Evolutionary conservation across 2,329 filamentous ascomycete genomes (phyloP), one percentile per base, ranked within the genome.

Genomic region (Ophiosphaerella narmari): DNA sequence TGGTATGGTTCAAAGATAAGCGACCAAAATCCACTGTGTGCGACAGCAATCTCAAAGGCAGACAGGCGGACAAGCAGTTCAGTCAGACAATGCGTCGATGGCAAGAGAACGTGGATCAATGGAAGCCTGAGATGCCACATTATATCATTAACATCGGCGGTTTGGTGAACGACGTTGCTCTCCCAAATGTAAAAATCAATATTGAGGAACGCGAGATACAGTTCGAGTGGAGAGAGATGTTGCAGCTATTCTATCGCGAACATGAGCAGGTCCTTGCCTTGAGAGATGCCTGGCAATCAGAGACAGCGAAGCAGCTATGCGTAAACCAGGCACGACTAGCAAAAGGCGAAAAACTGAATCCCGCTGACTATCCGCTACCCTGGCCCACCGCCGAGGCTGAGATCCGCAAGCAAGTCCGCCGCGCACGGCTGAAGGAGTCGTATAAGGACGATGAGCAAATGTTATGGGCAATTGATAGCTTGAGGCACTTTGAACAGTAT

Each of bases 151-250:
- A 50, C 7, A 61, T 73, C 12, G 54, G 57, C 1, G 47, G 46
- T n/a, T 24, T 66, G n/a, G 66, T 72, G 1, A 73, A 72, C 37
- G 70, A 73, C 26, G 71, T 67, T 0, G 55, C 53, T 8, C 52
- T 73, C 1, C 64, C 66, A 5, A 57, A 40, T 0, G 54, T 73
- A 12, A 35, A 16, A 3, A 56, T 71, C 31, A 43, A 65, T 33
- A 37, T 48, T 9, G 50, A 51, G 9, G 39, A 51, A 5, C 54
- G 66, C 16, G 65, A 57, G 41, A 59, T 71, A 2, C 40, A 21
- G 1, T 59, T 72, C 21, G 46, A 64, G 7, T 73, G 70, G 70
- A 54, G 61, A 7, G 47, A 46, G 2, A 66, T 67, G 64, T 56
- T 70, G 9, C 41, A 57, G 3, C 52, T 60, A 13, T 68, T 73